These are phyloP conservation scores for Hansenula sp. DNA, from an alignment of 1,139 yeast species.

Conservation along the genomic window DNA sequence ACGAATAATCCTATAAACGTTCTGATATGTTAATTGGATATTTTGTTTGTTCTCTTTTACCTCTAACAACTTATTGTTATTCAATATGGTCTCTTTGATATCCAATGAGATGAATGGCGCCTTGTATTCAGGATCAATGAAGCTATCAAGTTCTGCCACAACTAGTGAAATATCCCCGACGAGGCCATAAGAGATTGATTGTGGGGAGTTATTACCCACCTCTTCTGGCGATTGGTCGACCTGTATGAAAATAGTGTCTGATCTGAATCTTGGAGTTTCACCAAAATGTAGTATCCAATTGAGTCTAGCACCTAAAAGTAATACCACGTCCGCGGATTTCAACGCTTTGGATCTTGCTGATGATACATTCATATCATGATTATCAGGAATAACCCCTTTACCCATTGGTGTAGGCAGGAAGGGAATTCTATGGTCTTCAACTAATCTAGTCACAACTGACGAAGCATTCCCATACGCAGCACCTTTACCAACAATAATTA, in stretches of 20 bases:
- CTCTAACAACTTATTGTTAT: constrained; percentile 35
- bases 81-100: constrained; percentile 28
- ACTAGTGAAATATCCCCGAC: constrained; percentile 48
- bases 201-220: constrained; percentile 40
- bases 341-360: constrained; percentile 58
- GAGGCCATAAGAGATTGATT: constrained; percentile 34
- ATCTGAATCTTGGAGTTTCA: constrained; percentile 45
- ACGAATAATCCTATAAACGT: constrained; percentile 47
- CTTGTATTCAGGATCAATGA: constrained; percentile 21
- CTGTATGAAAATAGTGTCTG: constrained; percentile 45
- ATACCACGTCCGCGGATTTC: constrained; percentile 48
- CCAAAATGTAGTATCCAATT: constrained; percentile 71
- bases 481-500: constrained; percentile 63
- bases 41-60: constrained; percentile 22
- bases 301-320: constrained; percentile 57
- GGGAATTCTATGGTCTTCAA: constrained; percentile 38
- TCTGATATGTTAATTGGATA: constrained; percentile 37
- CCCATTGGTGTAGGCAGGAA: constrained; percentile 75
- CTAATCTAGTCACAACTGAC: constrained; percentile 33
- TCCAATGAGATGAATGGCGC: constrained; percentile 29
- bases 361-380: constrained; percentile 41
- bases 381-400: constrained; percentile 60
- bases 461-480: constrained; percentile 45
- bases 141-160: constrained; percentile 30
- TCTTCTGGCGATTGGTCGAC: constrained; percentile 52